Evolutionary conservation across 2,329 filamentous ascomycete species (phyloP), one percentile per base, ranked within the genome.

Genomic region (Penicillium sp.): DNA sequence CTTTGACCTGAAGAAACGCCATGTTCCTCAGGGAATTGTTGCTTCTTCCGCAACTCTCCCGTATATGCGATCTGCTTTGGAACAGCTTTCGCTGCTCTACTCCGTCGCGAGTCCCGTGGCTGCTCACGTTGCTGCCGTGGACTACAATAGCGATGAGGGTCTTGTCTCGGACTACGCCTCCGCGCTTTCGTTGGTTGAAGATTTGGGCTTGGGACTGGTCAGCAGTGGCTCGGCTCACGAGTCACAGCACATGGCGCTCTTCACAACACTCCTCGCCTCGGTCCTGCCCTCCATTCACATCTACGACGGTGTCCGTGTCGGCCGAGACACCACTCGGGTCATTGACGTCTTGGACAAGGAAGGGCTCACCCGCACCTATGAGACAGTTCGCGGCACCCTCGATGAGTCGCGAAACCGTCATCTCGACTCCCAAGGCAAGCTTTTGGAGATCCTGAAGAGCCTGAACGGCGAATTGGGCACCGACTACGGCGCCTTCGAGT

Each of bases 401-500:
- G 76, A 78, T 36, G 79, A 78, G 48, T 72, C 84, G 9, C 82
- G 83, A 61, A 84, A 82, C 69, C 87, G 85, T 64, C 82, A 81
- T 57, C 73, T 85, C 4, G 85, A 87, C 66, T 76, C 78, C 37
- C 85, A 88, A 46, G 85, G 83, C 53, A 89, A 86, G 70, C 76
- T 84, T n/a, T 68, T 84, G 39, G 82, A 82, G 57, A 73, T 91
- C 6, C 74, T 94, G 43, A 78, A 81, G 54, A 79, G 84, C 24
- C 84, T 94, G 72, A 98, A 97, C 70, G 82, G 83, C 53, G 90
- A 97, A 74, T 83, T 98, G 25, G 93, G 91, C 49, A 97, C 93
- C 39, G 84, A 91, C 56, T 98, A 98, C 68, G 81, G 85, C 62
- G 82, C 89, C 5, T 98, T 97, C 60, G 93, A 98, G 73, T 98